phyloP scores from a whole-genome alignment of 164 flowering plant genomes.

The Dillenia suffruticosa region DNA sequence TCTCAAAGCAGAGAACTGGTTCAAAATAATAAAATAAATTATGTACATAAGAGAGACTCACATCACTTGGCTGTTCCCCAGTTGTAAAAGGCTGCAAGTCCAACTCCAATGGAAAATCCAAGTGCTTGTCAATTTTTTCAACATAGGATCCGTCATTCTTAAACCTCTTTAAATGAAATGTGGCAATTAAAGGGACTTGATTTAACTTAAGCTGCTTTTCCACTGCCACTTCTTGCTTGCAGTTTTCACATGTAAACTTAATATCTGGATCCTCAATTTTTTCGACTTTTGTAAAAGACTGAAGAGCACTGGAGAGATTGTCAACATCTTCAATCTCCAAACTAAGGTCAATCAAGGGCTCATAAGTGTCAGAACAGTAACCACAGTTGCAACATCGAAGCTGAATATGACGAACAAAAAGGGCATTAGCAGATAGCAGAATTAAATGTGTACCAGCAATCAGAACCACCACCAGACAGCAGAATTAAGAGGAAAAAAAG shows the following conservation, averaged over 20 bases:
- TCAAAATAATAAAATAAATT: neutral
- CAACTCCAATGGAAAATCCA: slow-evolving; percentile 66
- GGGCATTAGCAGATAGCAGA: neutral
- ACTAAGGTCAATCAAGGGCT: slow-evolving; percentile 71
- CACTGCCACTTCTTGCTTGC: slow-evolving; percentile 53
- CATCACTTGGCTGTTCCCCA: slow-evolving; percentile 23
- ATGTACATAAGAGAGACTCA: slow-evolving; percentile 24
- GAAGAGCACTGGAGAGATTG: slow-evolving; percentile 52
- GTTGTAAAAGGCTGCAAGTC: slow-evolving; percentile 62
- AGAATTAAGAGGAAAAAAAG: no score
- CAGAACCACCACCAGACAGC: no score
- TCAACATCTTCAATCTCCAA: slow-evolving; percentile 78
- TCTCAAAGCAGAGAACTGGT: no score
- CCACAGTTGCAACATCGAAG: slow-evolving; percentile 74
- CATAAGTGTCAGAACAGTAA: slow-evolving; percentile 65
- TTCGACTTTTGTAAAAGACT: slow-evolving; percentile 80
- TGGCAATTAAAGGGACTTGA: slow-evolving; percentile 53
- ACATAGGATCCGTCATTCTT: slow-evolving; percentile 56
- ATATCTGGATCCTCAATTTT: slow-evolving; percentile 60
- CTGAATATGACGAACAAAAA: slow-evolving; percentile 35
- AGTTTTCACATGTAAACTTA: slow-evolving; percentile 65
- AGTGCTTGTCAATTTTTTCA: slow-evolving; percentile 69
- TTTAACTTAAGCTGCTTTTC: slow-evolving; percentile 80
- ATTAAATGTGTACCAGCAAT: no score
- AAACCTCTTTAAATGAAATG: slow-evolving; percentile 90